Evolutionary conservation across 371 early-diverging fungal species (phyloP), one percentile per base, ranked within the genome.

Genomic region (Zopfochytrium polystomum): DNA sequence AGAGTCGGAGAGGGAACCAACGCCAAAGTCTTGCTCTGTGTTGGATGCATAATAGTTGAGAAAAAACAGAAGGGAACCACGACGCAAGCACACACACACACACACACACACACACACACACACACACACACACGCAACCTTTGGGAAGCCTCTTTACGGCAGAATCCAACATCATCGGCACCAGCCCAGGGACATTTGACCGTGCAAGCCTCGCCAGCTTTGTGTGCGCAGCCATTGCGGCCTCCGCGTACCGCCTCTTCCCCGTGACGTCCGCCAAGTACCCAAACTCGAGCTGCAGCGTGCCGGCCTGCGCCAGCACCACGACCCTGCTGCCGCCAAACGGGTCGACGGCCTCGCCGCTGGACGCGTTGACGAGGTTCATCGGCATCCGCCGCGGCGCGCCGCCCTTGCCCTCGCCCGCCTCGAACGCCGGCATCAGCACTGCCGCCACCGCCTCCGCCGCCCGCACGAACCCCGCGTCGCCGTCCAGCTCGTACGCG

Each of bases 241-340:
- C 76, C 66, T 91, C 87, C 1, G 59, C 86, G 67, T 89, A 94
- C 58, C 77, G 77, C 23, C 76, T 70, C 48, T 81, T 65, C 5
- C 75, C 75, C 22, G 79, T 79, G 22, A 77, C 42, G 26, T 71
- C 48, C 25, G 65, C 53, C 31, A 81, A 66, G 62, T 77, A 79
- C 62, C 76, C 63, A 49, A 73, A 76, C 63, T 78, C 79, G 18
- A 79, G 55, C 59, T 78, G 74, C 42, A 78, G 43, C 33, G 77
- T 75, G 7, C 69, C 51, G 7, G 63, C 66, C 57, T 75, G 76
- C 15, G 80, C 56, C 44, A 62, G 44, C 29, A 29, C 18, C 38
- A 38, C 38, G 11, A 11, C 38, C 11, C 11, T 11, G 11, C 7
- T 38, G 13, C 11, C n/a, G 38, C 38, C 38, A 38, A 7, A 7